These are phyloP conservation scores for Daldinia grandis DNA, from an alignment of 495 filamentous ascomycete species.

Conservation along the genomic window DNA sequence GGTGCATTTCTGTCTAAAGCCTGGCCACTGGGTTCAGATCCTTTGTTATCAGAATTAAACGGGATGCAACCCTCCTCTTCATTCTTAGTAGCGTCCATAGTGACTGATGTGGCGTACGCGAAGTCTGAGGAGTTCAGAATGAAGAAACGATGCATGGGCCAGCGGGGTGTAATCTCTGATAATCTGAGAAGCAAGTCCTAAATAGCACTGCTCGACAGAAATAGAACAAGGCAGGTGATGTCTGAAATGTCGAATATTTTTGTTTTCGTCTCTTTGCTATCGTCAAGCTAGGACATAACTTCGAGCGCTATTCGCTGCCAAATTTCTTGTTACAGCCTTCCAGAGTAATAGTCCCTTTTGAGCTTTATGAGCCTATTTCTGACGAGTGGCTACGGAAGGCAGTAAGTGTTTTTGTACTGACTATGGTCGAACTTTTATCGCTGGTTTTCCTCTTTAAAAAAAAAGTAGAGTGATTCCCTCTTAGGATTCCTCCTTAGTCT, in stretches of 20 bases:
- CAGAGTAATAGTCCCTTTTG: conserved; percentile 44
- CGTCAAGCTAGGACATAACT: conserved; percentile 63
- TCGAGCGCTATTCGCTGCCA: conserved; percentile 62
- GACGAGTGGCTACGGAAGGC: conserved; percentile 55
- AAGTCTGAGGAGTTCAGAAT: conserved; percentile 32
- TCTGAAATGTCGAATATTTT: conserved; percentile 50
- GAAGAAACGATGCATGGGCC: conserved; percentile 31
- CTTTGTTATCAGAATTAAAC: conserved; percentile 17
- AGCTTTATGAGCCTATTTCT: conserved; percentile 58
- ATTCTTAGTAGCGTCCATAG: conserved; percentile 22
- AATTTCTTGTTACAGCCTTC: conserved; percentile 52
- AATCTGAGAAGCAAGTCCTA: conserved; percentile 37
- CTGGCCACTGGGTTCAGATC: conserved; percentile 4
- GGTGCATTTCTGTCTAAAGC: conserved; percentile 17
- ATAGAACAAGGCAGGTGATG: conserved; percentile 44
- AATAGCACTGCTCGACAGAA: conserved; percentile 42
- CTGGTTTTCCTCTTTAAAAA: conserved; percentile 42
- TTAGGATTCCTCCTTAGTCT: conserved; percentile 33
- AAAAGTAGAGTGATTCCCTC: conserved; percentile 43
- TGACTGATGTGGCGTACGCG: conserved; percentile 21
- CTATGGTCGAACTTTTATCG: conserved; percentile 50
- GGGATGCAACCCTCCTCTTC: conserved; percentile 35
- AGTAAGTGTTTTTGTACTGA: conserved; percentile 50
- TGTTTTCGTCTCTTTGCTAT: conserved; percentile 66
- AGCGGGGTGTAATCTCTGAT: conserved; percentile 17